phyloP scores from a whole-genome alignment of 306 rosid species.

The Datisca glomerata region DNA sequence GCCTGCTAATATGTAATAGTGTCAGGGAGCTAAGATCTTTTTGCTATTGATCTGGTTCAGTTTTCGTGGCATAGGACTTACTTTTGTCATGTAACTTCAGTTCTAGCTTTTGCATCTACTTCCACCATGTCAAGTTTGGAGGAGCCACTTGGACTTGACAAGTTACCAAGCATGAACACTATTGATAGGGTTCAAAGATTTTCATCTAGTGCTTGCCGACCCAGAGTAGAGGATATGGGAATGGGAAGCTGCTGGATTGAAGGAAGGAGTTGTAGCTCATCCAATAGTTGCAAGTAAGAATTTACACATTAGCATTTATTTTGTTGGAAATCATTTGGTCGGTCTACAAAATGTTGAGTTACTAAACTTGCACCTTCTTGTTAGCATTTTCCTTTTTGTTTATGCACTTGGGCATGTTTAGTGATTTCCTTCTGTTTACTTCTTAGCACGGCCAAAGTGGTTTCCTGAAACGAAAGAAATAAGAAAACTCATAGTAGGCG shows the following conservation, averaged over 20 bases:
- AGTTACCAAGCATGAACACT: slow-evolving; percentile 78
- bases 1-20: neutral
- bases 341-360: too few species aligned
- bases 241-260: slow-evolving; percentile 69
- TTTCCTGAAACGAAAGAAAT: too few species aligned
- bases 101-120: slow-evolving; percentile 22
- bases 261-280: slow-evolving; percentile 73
- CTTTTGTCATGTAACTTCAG: slow-evolving; percentile 20
- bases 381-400: too few species aligned
- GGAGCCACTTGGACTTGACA: slow-evolving; percentile 85
- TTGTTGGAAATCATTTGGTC: too few species aligned
- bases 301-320: too few species aligned
- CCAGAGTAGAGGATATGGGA: slow-evolving; percentile 45
- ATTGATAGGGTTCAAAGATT: slow-evolving; percentile 64
- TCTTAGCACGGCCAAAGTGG: too few species aligned
- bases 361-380: too few species aligned
- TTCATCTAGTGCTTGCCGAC: slow-evolving; percentile 68
- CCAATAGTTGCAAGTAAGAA: slow-evolving; percentile 49
- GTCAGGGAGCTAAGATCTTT: neutral
- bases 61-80: neutral
- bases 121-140: slow-evolving; percentile 80
- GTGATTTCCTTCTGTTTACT: too few species aligned
- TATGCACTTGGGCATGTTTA: too few species aligned
- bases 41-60: neutral
- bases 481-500: too few species aligned